Conservation (phyloP, 441 rosid species). For the Erodium trifolium region DNA sequence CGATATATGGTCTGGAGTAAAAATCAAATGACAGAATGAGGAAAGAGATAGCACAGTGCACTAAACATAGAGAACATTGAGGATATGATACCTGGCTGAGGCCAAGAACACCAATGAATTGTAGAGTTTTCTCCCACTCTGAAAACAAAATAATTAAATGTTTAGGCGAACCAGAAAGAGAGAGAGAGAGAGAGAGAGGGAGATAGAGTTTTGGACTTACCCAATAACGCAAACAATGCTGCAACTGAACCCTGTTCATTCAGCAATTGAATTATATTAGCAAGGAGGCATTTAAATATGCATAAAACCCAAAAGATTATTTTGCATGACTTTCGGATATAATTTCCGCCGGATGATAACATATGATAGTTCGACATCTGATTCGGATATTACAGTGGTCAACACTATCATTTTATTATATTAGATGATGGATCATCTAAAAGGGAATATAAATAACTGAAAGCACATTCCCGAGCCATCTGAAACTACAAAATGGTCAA, state of each 20-base stretch:
- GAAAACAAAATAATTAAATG: constrained; percentile 24
- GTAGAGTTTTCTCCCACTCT: constrained; percentile 90
- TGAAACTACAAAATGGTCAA: background rate
- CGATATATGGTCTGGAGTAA: constrained; percentile 53
- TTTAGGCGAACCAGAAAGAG: constrained; percentile 11
- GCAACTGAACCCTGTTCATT: constrained; percentile 56
- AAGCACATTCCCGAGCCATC: constrained; percentile 7
- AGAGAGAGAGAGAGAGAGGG: background rate
- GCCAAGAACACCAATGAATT: constrained; percentile 65
- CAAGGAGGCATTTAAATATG: constrained; percentile 13
- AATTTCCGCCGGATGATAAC: background rate
- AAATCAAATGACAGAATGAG: constrained; percentile 12
- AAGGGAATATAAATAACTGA: background rate
- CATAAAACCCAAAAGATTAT: background rate
- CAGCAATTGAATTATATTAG: constrained; percentile 16
- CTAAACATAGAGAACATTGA: constrained; percentile 9
- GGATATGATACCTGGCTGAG: constrained; percentile 44
- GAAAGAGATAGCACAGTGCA: constrained; percentile 6
- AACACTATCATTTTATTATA: background rate
- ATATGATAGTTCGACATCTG: constrained; percentile 3
- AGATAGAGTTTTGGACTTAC: constrained; percentile 27
- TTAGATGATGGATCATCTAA: background rate
- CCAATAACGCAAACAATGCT: constrained; percentile 51
- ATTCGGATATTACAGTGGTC: background rate
- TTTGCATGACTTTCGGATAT: background rate